Base-by-base conservation (phyloP, 176 grass and related monocot species). In the Raddia guianensis region DNA sequence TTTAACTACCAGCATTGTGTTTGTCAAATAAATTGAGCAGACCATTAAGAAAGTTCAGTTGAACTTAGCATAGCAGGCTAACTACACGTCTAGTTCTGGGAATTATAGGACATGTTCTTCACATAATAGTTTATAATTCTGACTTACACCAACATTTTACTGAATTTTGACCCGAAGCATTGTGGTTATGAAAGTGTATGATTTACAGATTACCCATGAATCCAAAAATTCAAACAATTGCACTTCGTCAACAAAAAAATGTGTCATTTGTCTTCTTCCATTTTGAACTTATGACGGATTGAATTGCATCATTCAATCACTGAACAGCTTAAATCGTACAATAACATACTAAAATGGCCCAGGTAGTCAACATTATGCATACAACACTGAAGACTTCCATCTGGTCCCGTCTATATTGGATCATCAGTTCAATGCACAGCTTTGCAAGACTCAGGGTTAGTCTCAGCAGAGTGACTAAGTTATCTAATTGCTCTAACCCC, bases 321-420 rank as follows among this genome's bases (percentile, higher is more conserved):
- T 68, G 0, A 40, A 32, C 12, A 46, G 43, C 49, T 27, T 68
- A 20, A 27, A 54, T 13, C 15, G 9, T 12, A 81, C 13, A 12
- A 21, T 14, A 46, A 5, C 12, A 18, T 54, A 14, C 1, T 0
- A 58, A 45, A 86, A 65, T 70, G 49, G n/a, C 5, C 9, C 1
- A 57, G 33, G 72, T 78, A 12, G 13, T 14, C 9, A 2, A 6
- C 43, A 34, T 10, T 48, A 64, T n/a, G 9, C 19, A 18, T n/a
- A 13, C 43, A 49, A 8, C 50, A 65, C 43, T 59, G 34, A 64
- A 50, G 37, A 87, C 49, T 21, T 58, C 59, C 73, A 32, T 78
- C 35, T 54, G 16, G 27, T 47, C 40, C 12, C 47, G 54, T 20
- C 72, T 70, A 69, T 56, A 72, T 14, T 51, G 10, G 49, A 12